Base-by-base conservation (phyloP, 1,139 yeast genomes). In the Hyphopichia khmerensis region DNA sequence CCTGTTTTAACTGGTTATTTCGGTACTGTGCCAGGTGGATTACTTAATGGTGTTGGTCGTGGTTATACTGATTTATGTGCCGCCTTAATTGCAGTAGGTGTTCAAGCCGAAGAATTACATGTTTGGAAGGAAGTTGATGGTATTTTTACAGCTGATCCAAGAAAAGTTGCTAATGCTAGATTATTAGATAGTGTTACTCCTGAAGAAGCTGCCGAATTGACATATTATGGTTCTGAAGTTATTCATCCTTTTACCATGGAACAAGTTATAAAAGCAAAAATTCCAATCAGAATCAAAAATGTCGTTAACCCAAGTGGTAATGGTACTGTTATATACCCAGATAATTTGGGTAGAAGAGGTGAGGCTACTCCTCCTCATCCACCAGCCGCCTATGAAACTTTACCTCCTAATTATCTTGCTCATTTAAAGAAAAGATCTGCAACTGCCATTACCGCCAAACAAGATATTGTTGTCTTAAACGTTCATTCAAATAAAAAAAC, bases 71-170 rank as follows among this genome's bases (percentile, higher is more conserved):
- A 93, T 63, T 72, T 93, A 52, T 93, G 99, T 73, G 99, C 99
- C 15, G 99, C 99, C 1, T 76, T 93, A 58, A 79, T 90, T 35
- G 97, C 99, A 0, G 98, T 93, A 24, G 99, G 97, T 1, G 66
- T 86, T 41, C 81, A 77, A 52, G 98, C 98, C 1, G 96, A 89
- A 39, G 99, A 93, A 65, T 73, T 93, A 44, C 99, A 93, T 68
- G 88, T 93, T 39, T 93, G 99, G 99, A 93, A 93, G 59, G 99
- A 93, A 70, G 99, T 93, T 40, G 99, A 93, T 62, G 99, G 99
- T 53, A 93, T 93, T 36, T 93, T 93, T 70, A 91, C 99, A 0
- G 99, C 99, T 2, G 99, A 93, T 62, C 99, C 99, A 27, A 75
- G 99, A 48, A 93, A 93, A 57, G 99, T 93, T 21, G 87, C 95